A percentile compares a stretch with the other conserved stretches of the same genome.
Evolutionary conservation across 441 rosid genomes (phyloP).

Genomic region (Mallotus japonicus): DNA sequence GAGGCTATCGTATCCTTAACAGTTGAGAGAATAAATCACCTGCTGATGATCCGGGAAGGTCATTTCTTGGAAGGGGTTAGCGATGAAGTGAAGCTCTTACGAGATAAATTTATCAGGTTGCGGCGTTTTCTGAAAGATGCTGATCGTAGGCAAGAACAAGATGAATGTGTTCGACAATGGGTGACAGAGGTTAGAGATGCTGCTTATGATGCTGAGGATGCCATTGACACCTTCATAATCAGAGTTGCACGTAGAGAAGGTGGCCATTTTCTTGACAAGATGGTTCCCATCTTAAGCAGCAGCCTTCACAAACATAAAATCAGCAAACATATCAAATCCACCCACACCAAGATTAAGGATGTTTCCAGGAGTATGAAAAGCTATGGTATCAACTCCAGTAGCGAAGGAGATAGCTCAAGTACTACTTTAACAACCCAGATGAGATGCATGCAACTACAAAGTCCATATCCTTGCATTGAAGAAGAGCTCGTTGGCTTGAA

Average conservation of each 20-base stretch:
- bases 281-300: no score
- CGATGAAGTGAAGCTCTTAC: constrained; percentile 14
- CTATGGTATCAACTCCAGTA: background rate
- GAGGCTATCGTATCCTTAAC: constrained; percentile 18
- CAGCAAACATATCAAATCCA: background rate
- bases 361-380: background rate
- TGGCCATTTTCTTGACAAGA: background rate
- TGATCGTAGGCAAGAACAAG: constrained; percentile 12
- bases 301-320: background rate
- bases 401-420: background rate
- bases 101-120: constrained; percentile 17
- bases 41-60: constrained; percentile 18
- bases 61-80: constrained; percentile 2
- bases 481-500: constrained; percentile 23
- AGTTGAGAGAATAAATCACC: constrained; percentile 4
- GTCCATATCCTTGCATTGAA: background rate
- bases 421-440: background rate
- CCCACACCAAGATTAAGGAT: background rate
- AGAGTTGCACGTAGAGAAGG: background rate
- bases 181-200: constrained; percentile 18
- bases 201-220: constrained; percentile 27
- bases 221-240: background rate
- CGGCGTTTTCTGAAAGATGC: constrained; percentile 24
- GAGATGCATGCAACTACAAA: background rate
- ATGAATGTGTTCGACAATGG: constrained; percentile 20